A percentile compares a stretch with the other conserved stretches of the same genome.
Conservation (phyloP, 2,329 filamentous ascomycete species). For the Beauveria brongniartii region DNA sequence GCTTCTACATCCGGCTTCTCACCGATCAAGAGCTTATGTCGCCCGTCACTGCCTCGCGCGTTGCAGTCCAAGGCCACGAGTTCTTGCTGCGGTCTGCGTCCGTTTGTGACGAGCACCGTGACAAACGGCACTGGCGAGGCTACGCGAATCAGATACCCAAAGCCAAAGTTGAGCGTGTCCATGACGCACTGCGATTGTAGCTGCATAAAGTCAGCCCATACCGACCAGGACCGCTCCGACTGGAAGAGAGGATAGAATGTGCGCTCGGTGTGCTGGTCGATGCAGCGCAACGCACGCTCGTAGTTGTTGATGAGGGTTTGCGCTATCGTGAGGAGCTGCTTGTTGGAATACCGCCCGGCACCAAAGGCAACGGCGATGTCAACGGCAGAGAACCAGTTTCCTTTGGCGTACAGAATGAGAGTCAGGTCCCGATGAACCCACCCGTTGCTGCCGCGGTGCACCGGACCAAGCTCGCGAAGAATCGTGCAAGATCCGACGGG, state of each 20-base stretch:
- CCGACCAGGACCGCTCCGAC: background rate
- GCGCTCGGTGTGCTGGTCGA: background rate
- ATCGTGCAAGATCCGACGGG: background rate
- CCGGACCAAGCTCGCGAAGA: background rate
- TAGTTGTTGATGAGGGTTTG: background rate
- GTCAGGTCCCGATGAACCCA: background rate
- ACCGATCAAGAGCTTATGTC: background rate
- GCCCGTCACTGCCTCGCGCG: background rate
- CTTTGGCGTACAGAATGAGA: background rate
- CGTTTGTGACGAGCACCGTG: background rate
- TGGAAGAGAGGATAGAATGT: background rate
- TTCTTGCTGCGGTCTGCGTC: background rate
- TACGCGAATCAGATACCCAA: background rate
- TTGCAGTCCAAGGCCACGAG: conserved; percentile 1
- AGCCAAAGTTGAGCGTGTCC: conserved; percentile 3
- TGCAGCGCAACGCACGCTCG: background rate
- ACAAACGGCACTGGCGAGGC: background rate
- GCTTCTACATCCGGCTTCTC: background rate
- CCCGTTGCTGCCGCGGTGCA: background rate
- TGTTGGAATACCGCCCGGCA: background rate
- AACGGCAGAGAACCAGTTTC: background rate
- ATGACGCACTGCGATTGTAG: conserved; percentile 1
- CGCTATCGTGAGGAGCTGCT: conserved; percentile 1
- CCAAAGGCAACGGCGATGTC: background rate
- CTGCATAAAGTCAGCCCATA: conserved; percentile 3